A percentile compares a stretch with the other conserved stretches of the same genome.
Conservation (phyloP, 352 stramenopile species). For the Phytophthora cactorum region DNA sequence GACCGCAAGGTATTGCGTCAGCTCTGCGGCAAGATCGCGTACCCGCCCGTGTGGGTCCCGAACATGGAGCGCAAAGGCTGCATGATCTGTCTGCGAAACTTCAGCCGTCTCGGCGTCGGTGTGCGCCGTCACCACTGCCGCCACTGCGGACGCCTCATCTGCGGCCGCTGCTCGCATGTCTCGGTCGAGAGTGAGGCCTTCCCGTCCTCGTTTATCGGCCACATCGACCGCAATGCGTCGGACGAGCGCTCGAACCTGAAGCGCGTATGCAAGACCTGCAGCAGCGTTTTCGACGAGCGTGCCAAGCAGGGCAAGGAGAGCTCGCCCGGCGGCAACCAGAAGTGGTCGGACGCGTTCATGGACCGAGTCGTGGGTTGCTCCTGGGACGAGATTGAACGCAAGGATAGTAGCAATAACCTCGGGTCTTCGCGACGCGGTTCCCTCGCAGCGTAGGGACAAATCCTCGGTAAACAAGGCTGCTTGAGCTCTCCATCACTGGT, state of each 20-base stretch:
- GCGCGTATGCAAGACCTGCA: conserved; percentile 81
- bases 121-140: conserved; percentile 87
- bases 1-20: conserved; percentile 76
- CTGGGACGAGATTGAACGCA: conserved; percentile 71
- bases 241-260: conserved; percentile 59
- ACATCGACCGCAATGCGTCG: conserved; percentile 46
- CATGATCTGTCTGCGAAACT: conserved; percentile 84
- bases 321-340: conserved; percentile 36
- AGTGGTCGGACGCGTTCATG: conserved; percentile 68
- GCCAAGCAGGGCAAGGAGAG: conserved; percentile 44
- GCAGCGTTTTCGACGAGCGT: conserved; percentile 76
- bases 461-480: conserved; percentile 12
- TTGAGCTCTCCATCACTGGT: conserved; percentile 28
- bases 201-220: conserved; percentile 59
- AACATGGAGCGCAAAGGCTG: conserved; percentile 74
- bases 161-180: conserved; percentile 76
- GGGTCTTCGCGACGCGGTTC: conserved; percentile 44
- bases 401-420: conserved; percentile 35
- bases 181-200: conserved; percentile 79
- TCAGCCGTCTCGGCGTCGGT: conserved; percentile 64
- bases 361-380: conserved; percentile 56
- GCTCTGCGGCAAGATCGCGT: conserved; percentile 78
- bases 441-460: conserved; percentile 33
- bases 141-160: conserved; percentile 84
- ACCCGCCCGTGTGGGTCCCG: conserved; percentile 82